Evolutionary conservation across 306 rosid genomes (phyloP).

Genomic region (Dalbergia cultrata): DNA sequence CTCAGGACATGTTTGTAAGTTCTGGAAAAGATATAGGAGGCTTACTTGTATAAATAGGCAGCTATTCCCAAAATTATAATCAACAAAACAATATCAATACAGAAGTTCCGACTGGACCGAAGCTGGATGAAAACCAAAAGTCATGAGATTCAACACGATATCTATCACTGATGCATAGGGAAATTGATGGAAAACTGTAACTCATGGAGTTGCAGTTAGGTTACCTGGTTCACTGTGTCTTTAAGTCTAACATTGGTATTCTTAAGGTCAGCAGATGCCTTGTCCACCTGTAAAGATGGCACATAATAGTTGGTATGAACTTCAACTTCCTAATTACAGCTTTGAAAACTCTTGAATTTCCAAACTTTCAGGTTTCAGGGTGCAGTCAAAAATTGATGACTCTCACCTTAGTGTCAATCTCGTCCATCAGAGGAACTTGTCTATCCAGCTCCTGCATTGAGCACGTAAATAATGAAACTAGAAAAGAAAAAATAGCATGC

Average conservation of each 20-base stretch:
- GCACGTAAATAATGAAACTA: conserved; percentile 37
- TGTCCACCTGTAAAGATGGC: conserved; percentile 76
- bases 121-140: conserved; percentile 69
- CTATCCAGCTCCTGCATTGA: conserved; percentile 83
- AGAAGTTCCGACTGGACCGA: conserved; percentile 96
- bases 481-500: neutral
- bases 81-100: conserved; percentile 90
- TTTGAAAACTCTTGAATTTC: neutral
- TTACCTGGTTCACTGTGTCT: conserved; percentile 94
- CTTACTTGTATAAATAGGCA: conserved; percentile 99
- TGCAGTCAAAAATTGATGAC: conserved; percentile 14
- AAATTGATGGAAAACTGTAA: conserved; percentile 31
- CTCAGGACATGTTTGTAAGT: neutral
- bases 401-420: conserved; percentile 93
- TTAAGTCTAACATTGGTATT: conserved; percentile 95
- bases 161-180: conserved; percentile 6
- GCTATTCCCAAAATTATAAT: conserved; percentile 97
- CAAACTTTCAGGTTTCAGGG: neutral
- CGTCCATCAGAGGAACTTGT: conserved; percentile 99
- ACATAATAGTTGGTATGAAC: conserved; percentile 39
- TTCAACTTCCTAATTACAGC: conserved; percentile 35
- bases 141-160: conserved; percentile 48
- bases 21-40: conserved; percentile 38
- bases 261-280: conserved; percentile 92
- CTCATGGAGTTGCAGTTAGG: conserved; percentile 27